These are phyloP conservation scores for Thielaviopsis euricoi DNA, from an alignment of 2,329 filamentous ascomycete species.

Conservation along the genomic window DNA sequence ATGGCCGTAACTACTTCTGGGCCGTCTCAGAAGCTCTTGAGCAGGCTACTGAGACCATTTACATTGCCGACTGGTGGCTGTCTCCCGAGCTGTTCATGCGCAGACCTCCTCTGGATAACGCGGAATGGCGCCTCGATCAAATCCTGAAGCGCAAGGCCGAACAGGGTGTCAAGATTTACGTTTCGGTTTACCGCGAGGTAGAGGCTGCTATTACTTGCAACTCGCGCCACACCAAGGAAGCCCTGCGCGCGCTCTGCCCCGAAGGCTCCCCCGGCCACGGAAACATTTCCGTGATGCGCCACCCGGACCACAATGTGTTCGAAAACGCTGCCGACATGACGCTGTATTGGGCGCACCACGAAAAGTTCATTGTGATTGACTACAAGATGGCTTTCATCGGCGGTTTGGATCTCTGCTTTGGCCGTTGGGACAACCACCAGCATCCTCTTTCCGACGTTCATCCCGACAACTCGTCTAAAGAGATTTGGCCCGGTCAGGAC, in stretches of 20 bases:
- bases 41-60: conserved; percentile 78
- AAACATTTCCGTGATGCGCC: conserved; percentile 78
- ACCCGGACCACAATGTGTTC: conserved; percentile 88
- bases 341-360: conserved; percentile 95
- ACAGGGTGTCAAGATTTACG: conserved; percentile 82
- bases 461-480: conserved; percentile 62
- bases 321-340: conserved; percentile 94
- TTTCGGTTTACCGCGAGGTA: conserved; percentile 84
- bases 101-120: conserved; percentile 63
- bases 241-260: conserved; percentile 62
- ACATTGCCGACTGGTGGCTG: conserved; percentile 95
- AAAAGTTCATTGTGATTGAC: conserved; percentile 94
- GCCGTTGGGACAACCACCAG: conserved; percentile 78
- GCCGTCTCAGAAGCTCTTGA: conserved; percentile 83
- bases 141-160: conserved; percentile 79
- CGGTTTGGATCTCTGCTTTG: conserved; percentile 87
- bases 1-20: conserved; percentile 91
- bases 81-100: conserved; percentile 78
- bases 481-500: conserved; percentile 89
- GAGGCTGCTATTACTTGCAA: conserved; percentile 77
- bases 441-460: conserved; percentile 79
- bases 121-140: conserved; percentile 76
- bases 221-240: conserved; percentile 81
- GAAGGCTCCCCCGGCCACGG: conserved; percentile 66
- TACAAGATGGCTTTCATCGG: conserved; percentile 85